Conservation (phyloP, 441 rosid species). For the Euphorbia celastroides region DNA sequence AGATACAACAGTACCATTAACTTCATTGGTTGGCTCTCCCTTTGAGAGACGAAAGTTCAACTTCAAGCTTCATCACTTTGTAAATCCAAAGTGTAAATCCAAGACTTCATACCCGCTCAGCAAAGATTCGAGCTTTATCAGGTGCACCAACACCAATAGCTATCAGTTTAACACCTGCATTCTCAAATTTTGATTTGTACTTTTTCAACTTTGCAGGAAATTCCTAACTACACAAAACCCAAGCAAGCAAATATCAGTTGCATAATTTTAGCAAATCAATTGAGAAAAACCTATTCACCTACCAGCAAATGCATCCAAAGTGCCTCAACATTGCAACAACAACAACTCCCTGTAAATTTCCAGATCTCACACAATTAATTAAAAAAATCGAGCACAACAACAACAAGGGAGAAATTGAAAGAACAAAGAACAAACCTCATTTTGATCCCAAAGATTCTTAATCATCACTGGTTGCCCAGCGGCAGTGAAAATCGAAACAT, state of each 20-base stretch:
- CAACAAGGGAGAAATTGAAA: background rate
- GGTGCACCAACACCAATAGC: constrained; percentile 85
- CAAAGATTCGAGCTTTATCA: constrained; percentile 63
- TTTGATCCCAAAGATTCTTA: constrained; percentile 80
- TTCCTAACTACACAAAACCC: constrained; percentile 57
- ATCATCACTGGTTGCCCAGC: constrained; percentile 47
- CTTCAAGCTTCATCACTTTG: no score
- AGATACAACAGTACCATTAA: no score
- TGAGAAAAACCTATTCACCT: background rate
- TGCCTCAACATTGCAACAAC: constrained; percentile 76
- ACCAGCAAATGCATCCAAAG: constrained; percentile 87
- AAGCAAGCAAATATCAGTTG: background rate
- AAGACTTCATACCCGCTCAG: constrained; percentile 62
- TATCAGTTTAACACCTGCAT: constrained; percentile 69
- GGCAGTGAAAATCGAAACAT: constrained; percentile 56
- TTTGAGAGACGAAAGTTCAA: no score
- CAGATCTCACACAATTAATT: background rate
- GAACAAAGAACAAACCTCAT: constrained; percentile 25
- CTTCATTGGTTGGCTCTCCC: no score
- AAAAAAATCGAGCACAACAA: background rate
- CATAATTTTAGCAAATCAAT: background rate
- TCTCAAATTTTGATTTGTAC: constrained; percentile 53
- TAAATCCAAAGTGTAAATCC: no score
- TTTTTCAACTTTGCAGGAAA: constrained; percentile 59
- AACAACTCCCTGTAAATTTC: constrained; percentile 52